Conservation (phyloP, 805 yeast species). For the Wickerhamomyces bisporus region DNA sequence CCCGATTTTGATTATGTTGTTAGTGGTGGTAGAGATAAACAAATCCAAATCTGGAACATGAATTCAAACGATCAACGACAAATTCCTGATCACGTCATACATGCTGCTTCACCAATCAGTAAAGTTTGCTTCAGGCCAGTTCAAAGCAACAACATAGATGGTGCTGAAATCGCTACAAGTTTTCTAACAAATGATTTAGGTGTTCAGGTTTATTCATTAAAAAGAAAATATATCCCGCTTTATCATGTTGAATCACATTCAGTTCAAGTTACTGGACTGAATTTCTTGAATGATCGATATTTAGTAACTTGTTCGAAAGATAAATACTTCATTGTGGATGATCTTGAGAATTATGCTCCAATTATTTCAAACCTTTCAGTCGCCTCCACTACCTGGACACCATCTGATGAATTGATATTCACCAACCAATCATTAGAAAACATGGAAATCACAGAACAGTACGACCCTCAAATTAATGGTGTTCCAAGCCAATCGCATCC, state of each 20-base stretch:
- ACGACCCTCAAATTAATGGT: not conserved
- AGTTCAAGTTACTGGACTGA: constrained; percentile 50
- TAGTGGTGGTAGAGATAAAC: constrained; percentile 91
- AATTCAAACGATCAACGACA: constrained; percentile 29
- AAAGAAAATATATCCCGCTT: constrained; percentile 68
- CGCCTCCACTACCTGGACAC: constrained; percentile 55
- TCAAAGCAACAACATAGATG: constrained; percentile 34
- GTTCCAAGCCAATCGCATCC: constrained; percentile 1
- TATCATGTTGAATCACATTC: constrained; percentile 44
- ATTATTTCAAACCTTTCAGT: constrained; percentile 47
- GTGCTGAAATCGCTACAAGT: constrained; percentile 69
- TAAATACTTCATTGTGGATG: constrained; percentile 41
- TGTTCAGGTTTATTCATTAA: constrained; percentile 63
- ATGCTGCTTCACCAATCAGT: constrained; percentile 73
- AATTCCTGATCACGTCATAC: constrained; percentile 65
- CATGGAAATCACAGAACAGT: not conserved
- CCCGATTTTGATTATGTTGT: constrained; percentile 75
- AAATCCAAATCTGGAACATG: constrained; percentile 72
- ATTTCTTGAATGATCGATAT: constrained; percentile 42
- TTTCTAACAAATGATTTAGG: constrained; percentile 64
- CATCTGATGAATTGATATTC: constrained; percentile 43
- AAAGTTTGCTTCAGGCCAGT: constrained; percentile 65
- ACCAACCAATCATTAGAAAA: constrained; percentile 35
- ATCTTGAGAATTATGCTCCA: constrained; percentile 37
- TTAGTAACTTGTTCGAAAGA: constrained; percentile 51